These are phyloP conservation scores for Candida insectalens DNA, from an alignment of 805 yeast genomes.

Conservation along the genomic window DNA sequence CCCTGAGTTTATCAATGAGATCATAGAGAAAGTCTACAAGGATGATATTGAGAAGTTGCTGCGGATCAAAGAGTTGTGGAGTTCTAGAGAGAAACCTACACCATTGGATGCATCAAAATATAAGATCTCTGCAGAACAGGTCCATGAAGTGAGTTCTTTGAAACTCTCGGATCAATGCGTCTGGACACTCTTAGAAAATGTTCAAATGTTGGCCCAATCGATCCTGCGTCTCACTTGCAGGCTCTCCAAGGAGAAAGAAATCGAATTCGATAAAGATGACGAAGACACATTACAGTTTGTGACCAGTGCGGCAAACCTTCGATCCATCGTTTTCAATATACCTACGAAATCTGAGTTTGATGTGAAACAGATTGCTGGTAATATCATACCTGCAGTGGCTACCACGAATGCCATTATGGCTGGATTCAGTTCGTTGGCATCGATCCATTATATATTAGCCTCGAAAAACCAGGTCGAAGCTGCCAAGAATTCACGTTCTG, in stretches of 20 bases:
- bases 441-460: constrained; percentile 39
- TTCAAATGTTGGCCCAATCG: constrained; percentile 46
- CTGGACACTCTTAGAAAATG: constrained; percentile 58
- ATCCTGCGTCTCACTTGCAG: constrained; percentile 43
- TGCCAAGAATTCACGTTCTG: constrained; percentile 30
- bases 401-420: constrained; percentile 95
- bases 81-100: constrained; percentile 54
- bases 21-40: constrained; percentile 52
- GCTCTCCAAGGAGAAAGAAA: constrained; percentile 24
- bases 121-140: not conserved
- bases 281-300: constrained; percentile 85
- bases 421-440: constrained; percentile 73
- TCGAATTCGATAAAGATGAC: constrained; percentile 91
- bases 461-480: constrained; percentile 16
- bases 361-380: constrained; percentile 91
- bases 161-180: constrained; percentile 27
- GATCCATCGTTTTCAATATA: constrained; percentile 64
- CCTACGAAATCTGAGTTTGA: constrained; percentile 72
- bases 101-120: constrained; percentile 33
- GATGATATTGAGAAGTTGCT: constrained; percentile 74
- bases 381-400: constrained; percentile 96
- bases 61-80: constrained; percentile 70
- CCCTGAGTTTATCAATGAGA: constrained; percentile 23
- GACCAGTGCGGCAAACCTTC: constrained; percentile 70
- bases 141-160: not conserved